Evolutionary conservation across 1,139 yeast genomes (phyloP), one percentile per base, ranked within the genome.

Genomic region (Yamadazyma spencermartinsiae): DNA sequence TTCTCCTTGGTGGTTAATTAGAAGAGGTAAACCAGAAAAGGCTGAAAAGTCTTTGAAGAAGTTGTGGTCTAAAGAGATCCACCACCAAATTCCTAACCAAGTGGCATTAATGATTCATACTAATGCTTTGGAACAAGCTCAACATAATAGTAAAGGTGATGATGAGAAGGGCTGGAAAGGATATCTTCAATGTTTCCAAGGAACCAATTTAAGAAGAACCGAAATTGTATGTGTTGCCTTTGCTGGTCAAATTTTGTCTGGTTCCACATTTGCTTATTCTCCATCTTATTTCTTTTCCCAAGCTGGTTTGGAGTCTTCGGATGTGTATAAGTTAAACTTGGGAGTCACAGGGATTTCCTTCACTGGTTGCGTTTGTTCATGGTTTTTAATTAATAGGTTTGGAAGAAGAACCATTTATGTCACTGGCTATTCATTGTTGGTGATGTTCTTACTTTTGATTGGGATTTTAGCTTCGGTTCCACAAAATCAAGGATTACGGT

Each of bases 371-470:
- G 17, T 45, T 15, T 33, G 40, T 25, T 56, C 67, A 0, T 56
- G 61, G 62, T 50, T 54, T 17, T 42, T 55, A 5, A 25, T 54
- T 8, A 42, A 34, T 7, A 42, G 41, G 9, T 52, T 51, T 33
- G 62, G 62, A 5, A 50, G 62, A 46, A 45, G 61, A 43, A 37
- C 50, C n/a, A 55, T 58, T 33, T 58, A 56, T 31, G 40, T 50
- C 6, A 42, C 49, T 9, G 71, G 72, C 16, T 38, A 48, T 10
- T 21, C 42, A 4, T 39, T 46, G 13, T 43, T 60, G 10, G 33
- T 45, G 3, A 48, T 58, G 3, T 54, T 58, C 26, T 72, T 78
- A 70, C 76, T 68, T n/a, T 59, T 66, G 72, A 50, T 39, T 36
- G 73, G 70, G 36, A 64, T 69, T 19, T 61, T 72, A 44, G 74